A percentile compares a stretch with the other conserved stretches of the same genome.
Evolutionary conservation across 192 early-diverging fungal genomes (phyloP).

Genomic region (Backusella sp.): DNA sequence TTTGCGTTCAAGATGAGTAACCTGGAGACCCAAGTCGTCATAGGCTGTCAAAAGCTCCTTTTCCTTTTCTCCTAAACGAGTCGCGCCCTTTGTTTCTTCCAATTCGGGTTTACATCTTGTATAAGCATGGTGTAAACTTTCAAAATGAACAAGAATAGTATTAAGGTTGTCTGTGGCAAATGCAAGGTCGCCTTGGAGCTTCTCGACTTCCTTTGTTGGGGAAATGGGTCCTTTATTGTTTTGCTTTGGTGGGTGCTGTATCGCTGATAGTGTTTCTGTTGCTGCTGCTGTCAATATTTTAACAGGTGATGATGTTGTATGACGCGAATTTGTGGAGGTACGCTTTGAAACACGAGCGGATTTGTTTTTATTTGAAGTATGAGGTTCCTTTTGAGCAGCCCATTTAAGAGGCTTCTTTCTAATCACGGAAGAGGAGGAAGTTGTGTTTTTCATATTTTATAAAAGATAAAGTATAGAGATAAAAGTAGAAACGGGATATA

Average conservation of each 20-base stretch:
- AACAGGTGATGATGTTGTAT: neutral
- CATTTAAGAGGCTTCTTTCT: constrained; percentile 11
- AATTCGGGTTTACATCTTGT: constrained; percentile 22
- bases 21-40: constrained; percentile 36
- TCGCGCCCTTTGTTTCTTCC: constrained; percentile 9
- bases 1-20: constrained; percentile 36
- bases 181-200: constrained; percentile 26
- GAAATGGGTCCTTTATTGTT: neutral
- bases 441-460: constrained; percentile 2
- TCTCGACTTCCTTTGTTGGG: constrained; percentile 13
- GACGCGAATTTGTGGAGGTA: neutral
- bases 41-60: constrained; percentile 36
- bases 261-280: neutral
- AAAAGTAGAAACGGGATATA: neutral
- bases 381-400: constrained; percentile 4
- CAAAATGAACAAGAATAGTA: constrained; percentile 35
- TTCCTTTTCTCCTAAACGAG: constrained; percentile 29
- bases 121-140: constrained; percentile 33
- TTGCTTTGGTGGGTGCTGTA: neutral
- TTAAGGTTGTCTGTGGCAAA: constrained; percentile 31
- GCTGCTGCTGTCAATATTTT: neutral
- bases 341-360: constrained; percentile 7
- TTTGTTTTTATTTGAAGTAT: constrained; percentile 1
- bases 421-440: neutral
- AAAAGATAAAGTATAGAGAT: neutral